These are phyloP conservation scores for Tolypocladium nubicola DNA, from an alignment of 2,329 filamentous ascomycete species.

Conservation along the genomic window DNA sequence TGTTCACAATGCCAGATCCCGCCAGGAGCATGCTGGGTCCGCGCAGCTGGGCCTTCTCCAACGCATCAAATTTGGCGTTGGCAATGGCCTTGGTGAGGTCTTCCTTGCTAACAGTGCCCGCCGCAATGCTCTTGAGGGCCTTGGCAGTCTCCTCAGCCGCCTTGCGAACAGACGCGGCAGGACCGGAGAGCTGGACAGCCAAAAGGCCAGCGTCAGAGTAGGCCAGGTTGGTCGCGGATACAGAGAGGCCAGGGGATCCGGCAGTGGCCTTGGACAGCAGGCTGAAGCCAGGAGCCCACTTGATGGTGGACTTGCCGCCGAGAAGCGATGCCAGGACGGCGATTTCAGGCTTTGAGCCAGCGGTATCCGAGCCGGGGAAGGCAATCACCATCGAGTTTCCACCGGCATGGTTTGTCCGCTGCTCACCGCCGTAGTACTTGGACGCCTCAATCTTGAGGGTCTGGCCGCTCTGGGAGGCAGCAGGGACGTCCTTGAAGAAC, in stretches of 20 bases:
- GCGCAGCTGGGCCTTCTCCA: conserved; percentile 72
- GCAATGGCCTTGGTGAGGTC: conserved; percentile 86
- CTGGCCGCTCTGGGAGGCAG: conserved; percentile 39
- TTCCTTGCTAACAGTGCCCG: conserved; percentile 68
- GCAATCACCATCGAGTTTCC: conserved; percentile 82
- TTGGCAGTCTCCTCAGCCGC: conserved; percentile 71
- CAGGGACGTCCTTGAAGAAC: conserved; percentile 71
- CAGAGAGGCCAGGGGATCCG: conserved; percentile 52
- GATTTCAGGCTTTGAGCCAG: conserved; percentile 79
- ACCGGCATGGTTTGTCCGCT: conserved; percentile 66
- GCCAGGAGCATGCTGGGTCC: conserved; percentile 71
- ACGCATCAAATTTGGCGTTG: conserved; percentile 83
- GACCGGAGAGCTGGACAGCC: conserved; percentile 69
- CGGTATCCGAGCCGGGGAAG: conserved; percentile 80
- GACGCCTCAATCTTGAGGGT: conserved; percentile 49
- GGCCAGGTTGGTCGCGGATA: conserved; percentile 65
- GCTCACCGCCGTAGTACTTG: conserved; percentile 93
- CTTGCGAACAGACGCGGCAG: conserved; percentile 60
- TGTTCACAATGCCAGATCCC: conserved; percentile 73
- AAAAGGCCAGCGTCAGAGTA: conserved; percentile 95
- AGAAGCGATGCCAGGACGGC: conserved; percentile 81
- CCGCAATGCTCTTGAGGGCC: conserved; percentile 69
- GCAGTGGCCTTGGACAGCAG: conserved; percentile 72
- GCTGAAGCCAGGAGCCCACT: conserved; percentile 92
- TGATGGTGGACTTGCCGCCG: conserved; percentile 82